Evolutionary conservation across 768 basidiomycete species (phyloP).

Genomic region (Agaricus subrufescens): DNA sequence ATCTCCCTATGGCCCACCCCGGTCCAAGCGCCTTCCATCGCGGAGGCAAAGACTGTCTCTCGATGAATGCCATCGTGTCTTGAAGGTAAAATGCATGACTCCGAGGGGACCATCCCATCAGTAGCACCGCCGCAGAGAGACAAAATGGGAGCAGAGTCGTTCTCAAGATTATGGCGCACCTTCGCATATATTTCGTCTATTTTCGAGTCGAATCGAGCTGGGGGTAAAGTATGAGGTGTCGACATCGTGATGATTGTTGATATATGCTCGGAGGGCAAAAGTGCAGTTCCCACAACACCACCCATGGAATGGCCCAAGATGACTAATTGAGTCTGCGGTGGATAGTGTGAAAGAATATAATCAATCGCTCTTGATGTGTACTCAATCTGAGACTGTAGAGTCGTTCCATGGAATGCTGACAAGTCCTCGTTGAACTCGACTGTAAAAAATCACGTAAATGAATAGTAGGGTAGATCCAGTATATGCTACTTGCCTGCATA

Average conservation of each 20-base stretch:
- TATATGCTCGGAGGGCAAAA: slow-evolving; percentile 64
- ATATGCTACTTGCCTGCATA: slow-evolving; percentile 58
- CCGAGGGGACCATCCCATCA: slow-evolving; percentile 89
- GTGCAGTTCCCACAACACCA: slow-evolving; percentile 80
- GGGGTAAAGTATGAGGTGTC: slow-evolving; percentile 84
- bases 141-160: slow-evolving; percentile 60
- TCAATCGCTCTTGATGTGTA: slow-evolving; percentile 69
- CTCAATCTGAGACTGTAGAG: slow-evolving; percentile 73
- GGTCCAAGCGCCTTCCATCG: slow-evolving; percentile 89
- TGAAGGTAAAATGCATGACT: slow-evolving; percentile 67
- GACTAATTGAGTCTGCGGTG: slow-evolving; percentile 55
- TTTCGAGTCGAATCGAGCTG: slow-evolving; percentile 79
- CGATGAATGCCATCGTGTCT: slow-evolving; percentile 31
- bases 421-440: slow-evolving; percentile 98
- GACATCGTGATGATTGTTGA: slow-evolving; percentile 93
- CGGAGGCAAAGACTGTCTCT: slow-evolving; percentile 77
- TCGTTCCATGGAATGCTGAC: slow-evolving; percentile 90
- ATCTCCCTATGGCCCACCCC: slow-evolving; percentile 94
- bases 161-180: slow-evolving; percentile 34
- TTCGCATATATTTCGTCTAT: slow-evolving; percentile 69
- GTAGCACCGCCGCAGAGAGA: slow-evolving; percentile 91
- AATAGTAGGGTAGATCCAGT: not conserved
- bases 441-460: slow-evolving; percentile 20
- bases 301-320: slow-evolving; percentile 98
- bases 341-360: slow-evolving; percentile 79